A percentile compares a stretch with the other conserved stretches of the same genome.
Conservation (phyloP, 257 asterid genomes). For the Fraxinus cuspidata region DNA sequence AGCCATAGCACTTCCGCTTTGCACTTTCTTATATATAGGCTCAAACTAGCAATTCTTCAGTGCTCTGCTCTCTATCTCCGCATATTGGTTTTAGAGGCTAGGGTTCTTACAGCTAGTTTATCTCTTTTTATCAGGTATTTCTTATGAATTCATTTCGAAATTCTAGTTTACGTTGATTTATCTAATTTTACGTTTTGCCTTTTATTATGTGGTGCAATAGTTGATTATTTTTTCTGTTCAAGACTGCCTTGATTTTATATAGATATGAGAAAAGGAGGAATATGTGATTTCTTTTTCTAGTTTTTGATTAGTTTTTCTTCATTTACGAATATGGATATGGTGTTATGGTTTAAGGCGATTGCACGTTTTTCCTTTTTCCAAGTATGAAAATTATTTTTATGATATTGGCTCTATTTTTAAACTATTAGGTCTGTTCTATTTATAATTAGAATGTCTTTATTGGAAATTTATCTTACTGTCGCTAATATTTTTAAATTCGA, state of each 20-base stretch:
- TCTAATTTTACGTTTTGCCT: neutral
- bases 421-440: too few species aligned
- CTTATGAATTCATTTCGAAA: neutral
- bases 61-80: neutral
- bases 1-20: slow-evolving; percentile 1
- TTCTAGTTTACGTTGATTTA: neutral
- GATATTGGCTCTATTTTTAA: too few species aligned
- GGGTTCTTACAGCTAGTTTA: neutral
- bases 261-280: neutral
- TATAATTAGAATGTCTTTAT: too few species aligned
- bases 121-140: neutral
- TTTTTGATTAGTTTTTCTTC: neutral
- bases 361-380: too few species aligned
- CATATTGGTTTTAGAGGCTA: neutral
- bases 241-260: neutral
- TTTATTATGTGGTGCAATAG: neutral
- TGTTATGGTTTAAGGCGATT: too few species aligned
- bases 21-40: neutral
- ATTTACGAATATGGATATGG: too few species aligned
- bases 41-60: neutral
- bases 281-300: neutral
- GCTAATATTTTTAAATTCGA: too few species aligned
- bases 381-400: too few species aligned
- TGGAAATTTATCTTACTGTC: too few species aligned
- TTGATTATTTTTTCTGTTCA: neutral